A percentile compares a stretch with the other conserved stretches of the same genome.
phyloP scores from a whole-genome alignment of 129 eudicot genomes.

The Centella asiatica region DNA sequence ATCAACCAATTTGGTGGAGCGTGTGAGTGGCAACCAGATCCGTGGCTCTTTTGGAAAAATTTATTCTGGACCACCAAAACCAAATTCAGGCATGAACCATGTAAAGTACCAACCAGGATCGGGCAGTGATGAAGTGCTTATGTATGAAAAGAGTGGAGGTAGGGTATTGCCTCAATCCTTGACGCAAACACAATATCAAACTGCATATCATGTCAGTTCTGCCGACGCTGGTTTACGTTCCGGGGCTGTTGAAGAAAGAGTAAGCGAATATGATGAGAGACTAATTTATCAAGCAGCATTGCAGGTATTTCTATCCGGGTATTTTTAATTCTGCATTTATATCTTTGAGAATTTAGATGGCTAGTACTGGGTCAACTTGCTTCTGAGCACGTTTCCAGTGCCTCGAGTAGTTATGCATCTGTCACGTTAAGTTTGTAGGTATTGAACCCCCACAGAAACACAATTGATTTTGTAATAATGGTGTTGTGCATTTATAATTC shows the following conservation, averaged over 20 bases:
- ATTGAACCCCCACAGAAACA: too few relatives aligned
- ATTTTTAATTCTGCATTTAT: not conserved
- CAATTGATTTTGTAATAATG: too few relatives aligned
- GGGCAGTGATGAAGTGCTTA: constrained; percentile 24
- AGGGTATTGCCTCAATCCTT: constrained; percentile 36
- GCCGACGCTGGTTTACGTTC: constrained; percentile 36
- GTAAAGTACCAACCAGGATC: constrained; percentile 17
- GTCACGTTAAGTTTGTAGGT: too few relatives aligned
- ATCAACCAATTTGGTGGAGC: constrained; percentile 22
- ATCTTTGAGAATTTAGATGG: too few relatives aligned
- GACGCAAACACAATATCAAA: constrained; percentile 20
- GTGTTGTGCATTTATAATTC: too few relatives aligned
- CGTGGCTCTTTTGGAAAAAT: constrained; percentile 30
- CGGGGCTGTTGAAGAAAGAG: constrained; percentile 44
- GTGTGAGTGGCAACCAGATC: constrained; percentile 27
- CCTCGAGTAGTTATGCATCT: too few relatives aligned
- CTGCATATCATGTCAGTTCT: constrained; percentile 25
- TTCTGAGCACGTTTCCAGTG: too few relatives aligned
- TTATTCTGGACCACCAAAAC: constrained; percentile 24
- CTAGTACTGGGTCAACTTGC: too few relatives aligned
- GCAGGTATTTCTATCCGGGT: constrained; percentile 37
- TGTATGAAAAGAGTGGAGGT: constrained; percentile 30
- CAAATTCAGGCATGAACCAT: constrained; percentile 19
- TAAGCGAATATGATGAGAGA: constrained; percentile 52
- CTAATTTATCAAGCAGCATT: constrained; percentile 63